Evolutionary conservation across 495 filamentous ascomycete genomes (phyloP).

Genomic region (Pyrenopolyporus hunteri): DNA sequence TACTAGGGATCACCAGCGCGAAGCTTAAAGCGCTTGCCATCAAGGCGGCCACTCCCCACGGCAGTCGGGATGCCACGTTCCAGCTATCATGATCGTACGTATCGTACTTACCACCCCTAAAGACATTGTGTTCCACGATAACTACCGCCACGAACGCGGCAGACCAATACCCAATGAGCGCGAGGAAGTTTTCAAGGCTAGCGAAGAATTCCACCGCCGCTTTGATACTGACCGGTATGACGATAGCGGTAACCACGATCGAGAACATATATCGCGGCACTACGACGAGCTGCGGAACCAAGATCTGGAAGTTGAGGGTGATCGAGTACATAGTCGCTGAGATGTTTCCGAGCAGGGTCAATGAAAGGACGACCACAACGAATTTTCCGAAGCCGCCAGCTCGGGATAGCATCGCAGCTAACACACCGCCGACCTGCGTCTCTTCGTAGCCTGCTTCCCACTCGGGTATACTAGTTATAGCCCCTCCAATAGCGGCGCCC

Average conservation of each 20-base stretch:
- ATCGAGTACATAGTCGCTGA: conserved; percentile 56
- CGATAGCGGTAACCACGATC: conserved; percentile 55
- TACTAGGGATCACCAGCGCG: conserved; percentile 57
- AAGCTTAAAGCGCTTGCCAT: conserved; percentile 46
- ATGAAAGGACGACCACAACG: conserved; percentile 57
- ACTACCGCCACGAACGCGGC: conserved; percentile 59
- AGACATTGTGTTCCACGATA: conserved; percentile 56
- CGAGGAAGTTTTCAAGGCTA: conserved; percentile 60
- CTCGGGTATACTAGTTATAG: conserved; percentile 46
- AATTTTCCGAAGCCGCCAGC: conserved; percentile 63
- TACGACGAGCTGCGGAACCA: conserved; percentile 53
- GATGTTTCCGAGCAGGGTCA: conserved; percentile 61
- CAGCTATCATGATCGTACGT: conserved; percentile 56
- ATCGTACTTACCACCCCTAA: conserved; percentile 44
- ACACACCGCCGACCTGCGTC: conserved; percentile 58
- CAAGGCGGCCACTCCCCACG: conserved; percentile 56
- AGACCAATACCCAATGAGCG: conserved; percentile 63
- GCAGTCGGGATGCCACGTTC: conserved; percentile 52
- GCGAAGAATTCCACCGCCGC: conserved; percentile 58
- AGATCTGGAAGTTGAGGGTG: conserved; percentile 63
- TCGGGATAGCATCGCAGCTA: conserved; percentile 60
- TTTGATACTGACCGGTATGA: conserved; percentile 59
- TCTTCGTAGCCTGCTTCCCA: conserved; percentile 56
- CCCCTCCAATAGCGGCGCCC: conserved; percentile 59
- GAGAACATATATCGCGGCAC: conserved; percentile 61